phyloP scores from a whole-genome alignment of 148 eudicot species.

The Chenopodium quinoa region DNA sequence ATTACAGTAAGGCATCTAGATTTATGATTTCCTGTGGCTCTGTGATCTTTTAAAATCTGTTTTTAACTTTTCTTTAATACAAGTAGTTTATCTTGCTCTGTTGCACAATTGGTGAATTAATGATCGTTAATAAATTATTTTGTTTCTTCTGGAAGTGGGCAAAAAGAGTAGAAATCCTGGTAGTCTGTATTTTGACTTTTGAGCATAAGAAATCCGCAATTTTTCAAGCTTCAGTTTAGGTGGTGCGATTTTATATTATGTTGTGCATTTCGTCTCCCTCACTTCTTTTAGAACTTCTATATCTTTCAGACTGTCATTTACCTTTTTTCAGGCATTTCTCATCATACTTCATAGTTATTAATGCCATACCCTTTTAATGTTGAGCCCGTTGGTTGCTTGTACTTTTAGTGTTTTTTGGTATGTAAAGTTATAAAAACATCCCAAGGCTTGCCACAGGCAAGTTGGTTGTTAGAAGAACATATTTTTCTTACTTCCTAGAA shows the following conservation, averaged over 20 bases:
- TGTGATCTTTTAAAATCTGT: neutral
- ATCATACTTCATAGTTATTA: neutral
- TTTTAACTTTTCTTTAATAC: neutral
- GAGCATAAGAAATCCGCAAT: neutral
- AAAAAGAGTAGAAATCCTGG: no score
- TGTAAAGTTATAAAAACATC: neutral
- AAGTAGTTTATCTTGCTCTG: no score
- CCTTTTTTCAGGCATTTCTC: neutral
- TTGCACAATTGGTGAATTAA: neutral
- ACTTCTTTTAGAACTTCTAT: no score
- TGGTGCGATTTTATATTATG: neutral
- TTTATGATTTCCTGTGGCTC: no score
- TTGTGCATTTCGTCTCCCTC: neutral
- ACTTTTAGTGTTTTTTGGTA: no score
- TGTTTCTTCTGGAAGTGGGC: no score
- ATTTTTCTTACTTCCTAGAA: neutral
- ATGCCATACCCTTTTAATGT: neutral
- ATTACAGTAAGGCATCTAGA: constrained; percentile 50
- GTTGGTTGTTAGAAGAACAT: neutral
- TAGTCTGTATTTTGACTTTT: neutral
- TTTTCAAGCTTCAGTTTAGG: neutral
- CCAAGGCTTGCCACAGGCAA: neutral
- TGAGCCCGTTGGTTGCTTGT: neutral
- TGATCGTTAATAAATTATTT: neutral
- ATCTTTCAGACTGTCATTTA: no score